Evolutionary conservation across 345 rosid genomes (phyloP), one percentile per base, ranked within the genome.

Genomic region (Leavenworthia alabamica): DNA sequence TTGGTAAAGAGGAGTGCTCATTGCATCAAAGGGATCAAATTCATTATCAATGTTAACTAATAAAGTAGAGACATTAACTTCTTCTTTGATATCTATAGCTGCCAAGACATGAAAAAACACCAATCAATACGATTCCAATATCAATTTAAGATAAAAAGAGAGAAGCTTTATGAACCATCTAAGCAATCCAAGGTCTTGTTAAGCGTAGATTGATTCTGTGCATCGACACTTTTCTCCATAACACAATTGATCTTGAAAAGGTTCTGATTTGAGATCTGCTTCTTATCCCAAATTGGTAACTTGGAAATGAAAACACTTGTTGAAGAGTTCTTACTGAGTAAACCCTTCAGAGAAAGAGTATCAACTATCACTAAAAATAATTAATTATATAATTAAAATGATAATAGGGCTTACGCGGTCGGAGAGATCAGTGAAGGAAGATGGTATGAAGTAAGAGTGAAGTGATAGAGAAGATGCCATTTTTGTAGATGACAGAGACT

Each of bases 1-100:
- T 69, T 89, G 97, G 80, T 92, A 89, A 71, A 92, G 90, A 0
- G 97, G 99, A 4, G 86, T 82, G 31, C 94, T 89, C 82, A 83
- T 75, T 33, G 97, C 93, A 80, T 69, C 77, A 68, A 73, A 86
- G 29, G 97, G 96, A 77, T 93, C 99, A 69, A 82, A 93, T 24
- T 83, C 40, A 11, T 73, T 85, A 60, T 89, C 86, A 19, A 75
- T 66, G 49, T 87, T 83, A 84, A 89, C 76, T 72, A 93, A 33
- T 28, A 83, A 28, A 9, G 99, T 93, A 5, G 97, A 79, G 44
- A 93, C 44, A 48, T 90, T 68, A 49, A 82, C 85, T 56, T 85
- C 84, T 67, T 83, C 82, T 79, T 66, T 77, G 11, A 66, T 62
- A 22, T 77, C 74, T 19, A 62, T n/a, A 44, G 75, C 92, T 84